phyloP scores from a whole-genome alignment of 352 stramenopile species.

The Pilasporangium apinafurcum region DNA sequence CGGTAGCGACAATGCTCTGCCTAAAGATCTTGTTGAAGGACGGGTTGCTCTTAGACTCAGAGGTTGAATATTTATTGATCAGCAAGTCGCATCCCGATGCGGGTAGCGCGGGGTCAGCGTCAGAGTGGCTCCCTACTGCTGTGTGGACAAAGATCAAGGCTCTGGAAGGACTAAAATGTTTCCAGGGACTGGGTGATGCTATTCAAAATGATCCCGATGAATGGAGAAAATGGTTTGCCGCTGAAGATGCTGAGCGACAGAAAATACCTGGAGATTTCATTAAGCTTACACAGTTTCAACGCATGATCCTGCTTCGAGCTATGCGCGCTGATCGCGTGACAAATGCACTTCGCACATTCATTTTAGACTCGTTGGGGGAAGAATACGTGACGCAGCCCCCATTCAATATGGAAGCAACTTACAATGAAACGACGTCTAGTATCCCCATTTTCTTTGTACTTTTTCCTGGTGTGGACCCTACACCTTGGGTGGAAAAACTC shows the following conservation, averaged over 20 bases:
- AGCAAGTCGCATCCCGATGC: conserved; percentile 82
- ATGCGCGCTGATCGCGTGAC: conserved; percentile 94
- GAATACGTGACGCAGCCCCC: conserved; percentile 89
- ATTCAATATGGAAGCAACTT: conserved; percentile 91
- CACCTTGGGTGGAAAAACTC: conserved; percentile 92
- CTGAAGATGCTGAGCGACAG: conserved; percentile 91
- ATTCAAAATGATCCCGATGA: conserved; percentile 97
- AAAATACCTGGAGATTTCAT: conserved; percentile 92
- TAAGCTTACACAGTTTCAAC: conserved; percentile 76
- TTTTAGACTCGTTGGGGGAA: conserved; percentile 84
- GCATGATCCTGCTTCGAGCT: conserved; percentile 87
- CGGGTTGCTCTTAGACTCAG: conserved; percentile 63
- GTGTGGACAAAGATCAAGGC: conserved; percentile 94
- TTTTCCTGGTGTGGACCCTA: conserved; percentile 93
- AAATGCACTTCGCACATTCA: conserved; percentile 89
- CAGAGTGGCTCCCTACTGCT: conserved; percentile 87
- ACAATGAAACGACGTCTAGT: conserved; percentile 85
- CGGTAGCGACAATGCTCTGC: conserved; percentile 91
- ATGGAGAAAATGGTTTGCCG: conserved; percentile 95
- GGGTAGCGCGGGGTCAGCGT: conserved; percentile 90
- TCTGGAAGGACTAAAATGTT: conserved; percentile 88
- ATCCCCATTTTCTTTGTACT: conserved; percentile 96
- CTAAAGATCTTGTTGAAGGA: conserved; percentile 93
- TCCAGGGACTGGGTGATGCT: conserved; percentile 90
- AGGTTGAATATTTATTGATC: conserved; percentile 91